Percentiles rank a stretch among this genome's conserved stretches.
These are phyloP conservation scores for Sugiyamaella japonica DNA, from an alignment of 1,139 yeast genomes.

Conservation along the genomic window DNA sequence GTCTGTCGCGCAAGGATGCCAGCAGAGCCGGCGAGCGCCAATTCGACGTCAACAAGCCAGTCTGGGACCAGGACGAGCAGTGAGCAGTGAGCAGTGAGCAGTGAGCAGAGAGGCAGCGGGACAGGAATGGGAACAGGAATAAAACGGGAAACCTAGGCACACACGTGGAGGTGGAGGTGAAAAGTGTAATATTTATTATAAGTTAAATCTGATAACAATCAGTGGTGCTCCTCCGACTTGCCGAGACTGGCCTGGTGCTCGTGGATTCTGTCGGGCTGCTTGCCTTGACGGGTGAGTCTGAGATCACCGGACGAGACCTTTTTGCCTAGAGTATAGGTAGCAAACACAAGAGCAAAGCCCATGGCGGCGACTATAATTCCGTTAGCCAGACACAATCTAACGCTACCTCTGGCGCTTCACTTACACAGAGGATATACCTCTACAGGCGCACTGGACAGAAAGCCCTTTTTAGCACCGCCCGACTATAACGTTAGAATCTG, in stretches of 20 bases:
- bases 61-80: constrained; percentile 22
- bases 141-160: too few species aligned
- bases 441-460: constrained; percentile 28
- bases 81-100: background rate
- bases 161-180: too few species aligned
- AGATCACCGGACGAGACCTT: constrained; percentile 34
- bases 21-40: constrained; percentile 9
- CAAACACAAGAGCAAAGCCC: constrained; percentile 35
- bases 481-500: constrained; percentile 13
- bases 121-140: background rate
- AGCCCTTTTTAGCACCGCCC: constrained; percentile 23
- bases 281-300: constrained; percentile 35
- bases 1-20: constrained; percentile 25
- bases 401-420: constrained; percentile 18
- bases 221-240: constrained; percentile 10
- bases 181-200: background rate
- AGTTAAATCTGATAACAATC: background rate
- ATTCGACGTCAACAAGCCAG: constrained; percentile 23
- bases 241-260: constrained; percentile 15
- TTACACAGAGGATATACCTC: constrained; percentile 38
- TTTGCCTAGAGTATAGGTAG: constrained; percentile 31
- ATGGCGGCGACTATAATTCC: constrained; percentile 37
- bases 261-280: constrained; percentile 19
- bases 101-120: too few species aligned
- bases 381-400: too few species aligned